Base-by-base conservation (phyloP, 2,329 filamentous ascomycete species). In the Tricladium varicosporioides region DNA sequence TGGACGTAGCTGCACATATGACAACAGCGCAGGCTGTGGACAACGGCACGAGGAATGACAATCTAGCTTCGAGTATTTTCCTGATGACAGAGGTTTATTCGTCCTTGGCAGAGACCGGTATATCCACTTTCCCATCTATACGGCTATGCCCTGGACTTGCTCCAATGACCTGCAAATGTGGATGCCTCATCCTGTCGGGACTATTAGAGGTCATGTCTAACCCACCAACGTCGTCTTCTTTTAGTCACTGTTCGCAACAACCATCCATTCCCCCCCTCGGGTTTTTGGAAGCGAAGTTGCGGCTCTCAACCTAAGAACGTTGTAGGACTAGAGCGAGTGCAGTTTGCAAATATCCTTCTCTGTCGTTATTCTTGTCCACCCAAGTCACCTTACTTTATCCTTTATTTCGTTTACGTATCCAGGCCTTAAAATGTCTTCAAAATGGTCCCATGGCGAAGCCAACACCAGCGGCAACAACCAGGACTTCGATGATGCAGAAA, bases 401-500 rank as follows among this genome's bases (percentile, higher is more conserved):
- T 51, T 51, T 27, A 42, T 46, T 40, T 54, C 19, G 47, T 54
- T 44, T 27, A 40, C 15, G n/a, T 27, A 48, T 48, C 45, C 31
- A 49, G 48, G 15, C 27, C 40, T 54, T 59, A 49, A 55, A 32
- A 67, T 67, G 63, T 58, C 60, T 64, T 44, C 63, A 61, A 42
- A 56, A 65, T 61, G 62, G 62, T 55, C 62, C 31, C 57, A 58
- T 44, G 14, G 50, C 54, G 54, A 60, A 56, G 42, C 33, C 19
- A 40, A 44, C 32, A 5, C 42, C 31, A 54, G 31, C 40, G 44
- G 55, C 42, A 53, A 53, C 55, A 55, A 27, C 22, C 58, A 60
- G 52, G 65, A 66, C 53, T 59, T 63, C 46, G 56, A 60, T 57
- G 70, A 71, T 56, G 67, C 69, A n/a, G 72, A 74, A 57, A 73